Evolutionary conservation across 73 alveolate genomes (phyloP).

Genomic region (Paramecium biaurelia): DNA sequence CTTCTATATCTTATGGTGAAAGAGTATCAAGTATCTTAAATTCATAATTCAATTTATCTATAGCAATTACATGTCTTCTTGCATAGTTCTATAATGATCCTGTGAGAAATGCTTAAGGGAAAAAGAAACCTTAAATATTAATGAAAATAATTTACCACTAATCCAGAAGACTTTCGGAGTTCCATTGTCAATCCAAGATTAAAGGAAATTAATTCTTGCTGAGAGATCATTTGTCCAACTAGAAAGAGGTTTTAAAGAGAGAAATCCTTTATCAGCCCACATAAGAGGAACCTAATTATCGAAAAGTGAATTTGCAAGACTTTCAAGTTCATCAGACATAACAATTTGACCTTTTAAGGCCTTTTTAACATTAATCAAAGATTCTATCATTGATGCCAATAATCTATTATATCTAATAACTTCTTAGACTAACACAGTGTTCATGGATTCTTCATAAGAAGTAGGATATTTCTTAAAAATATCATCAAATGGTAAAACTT

Average conservation of each 20-base stretch:
- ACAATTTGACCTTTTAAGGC: conserved; percentile 88
- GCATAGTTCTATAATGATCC: conserved; percentile 95
- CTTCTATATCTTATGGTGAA: conserved; percentile 80
- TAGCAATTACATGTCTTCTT: conserved; percentile 91
- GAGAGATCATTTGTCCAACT: conserved; percentile 84
- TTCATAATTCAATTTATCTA: conserved; percentile 85
- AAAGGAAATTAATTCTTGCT: conserved; percentile 82
- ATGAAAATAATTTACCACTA: conserved; percentile 38
- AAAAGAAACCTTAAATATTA: conserved; percentile 69
- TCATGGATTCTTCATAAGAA: conserved; percentile 95
- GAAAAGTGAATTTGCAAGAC: conserved; percentile 75
- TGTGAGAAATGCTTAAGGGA: conserved; percentile 97
- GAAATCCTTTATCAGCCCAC: conserved; percentile 87
- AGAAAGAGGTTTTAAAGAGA: conserved; percentile 84
- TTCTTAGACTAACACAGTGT: conserved; percentile 97
- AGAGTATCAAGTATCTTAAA: conserved; percentile 85
- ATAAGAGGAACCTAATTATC: conserved; percentile 86
- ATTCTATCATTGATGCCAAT: conserved; percentile 86
- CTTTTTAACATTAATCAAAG: conserved; percentile 81
- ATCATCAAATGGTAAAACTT: conserved; percentile 90
- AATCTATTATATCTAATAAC: conserved; percentile 96
- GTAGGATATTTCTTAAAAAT: conserved; percentile 90
- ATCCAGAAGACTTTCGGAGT: conserved; percentile 81
- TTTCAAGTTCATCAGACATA: conserved; percentile 89
- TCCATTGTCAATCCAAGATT: conserved; percentile 90